Conservation (phyloP, 106 monocot genomes). For the Dendrobium nobile region DNA sequence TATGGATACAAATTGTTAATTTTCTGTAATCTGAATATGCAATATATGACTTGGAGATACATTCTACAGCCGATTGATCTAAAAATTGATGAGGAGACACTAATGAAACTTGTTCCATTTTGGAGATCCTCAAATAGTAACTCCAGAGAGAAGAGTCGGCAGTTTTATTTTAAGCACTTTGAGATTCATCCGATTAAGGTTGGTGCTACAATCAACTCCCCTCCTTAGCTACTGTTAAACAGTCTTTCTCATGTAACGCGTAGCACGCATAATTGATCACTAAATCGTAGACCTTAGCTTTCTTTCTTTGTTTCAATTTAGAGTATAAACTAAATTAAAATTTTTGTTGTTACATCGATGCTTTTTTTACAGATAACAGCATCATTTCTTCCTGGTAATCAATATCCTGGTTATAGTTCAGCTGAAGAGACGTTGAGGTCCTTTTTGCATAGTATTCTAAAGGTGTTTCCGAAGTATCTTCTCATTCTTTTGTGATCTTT, state of each 20-base stretch:
- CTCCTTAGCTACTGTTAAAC: background rate
- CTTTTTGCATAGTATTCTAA: constrained; percentile 75
- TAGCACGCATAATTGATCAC: background rate
- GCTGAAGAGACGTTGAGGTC: constrained; percentile 69
- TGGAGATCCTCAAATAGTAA: constrained; percentile 72
- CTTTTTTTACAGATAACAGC: constrained; percentile 42
- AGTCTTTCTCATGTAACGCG: background rate
- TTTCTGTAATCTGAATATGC: background rate
- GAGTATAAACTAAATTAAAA: background rate
- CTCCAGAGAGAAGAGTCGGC: constrained; percentile 33
- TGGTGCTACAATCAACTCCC: background rate
- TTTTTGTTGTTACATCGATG: background rate
- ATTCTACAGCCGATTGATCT: constrained; percentile 70
- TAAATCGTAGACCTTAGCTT: background rate
- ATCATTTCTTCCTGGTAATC: constrained; percentile 74
- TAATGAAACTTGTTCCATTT: constrained; percentile 83
- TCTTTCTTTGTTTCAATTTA: constrained; percentile 5
- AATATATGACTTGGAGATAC: too few species aligned
- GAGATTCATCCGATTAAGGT: constrained; percentile 94
- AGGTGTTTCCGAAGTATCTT: constrained; percentile 31
- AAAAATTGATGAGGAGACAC: constrained; percentile 88
- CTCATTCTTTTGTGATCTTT: background rate
- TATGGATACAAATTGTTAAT: background rate
- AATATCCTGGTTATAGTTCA: constrained; percentile 66
- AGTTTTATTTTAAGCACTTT: constrained; percentile 81